Conservation (phyloP, 192 early-diverging fungal species). For the Martensiomyces pterosporus region DNA sequence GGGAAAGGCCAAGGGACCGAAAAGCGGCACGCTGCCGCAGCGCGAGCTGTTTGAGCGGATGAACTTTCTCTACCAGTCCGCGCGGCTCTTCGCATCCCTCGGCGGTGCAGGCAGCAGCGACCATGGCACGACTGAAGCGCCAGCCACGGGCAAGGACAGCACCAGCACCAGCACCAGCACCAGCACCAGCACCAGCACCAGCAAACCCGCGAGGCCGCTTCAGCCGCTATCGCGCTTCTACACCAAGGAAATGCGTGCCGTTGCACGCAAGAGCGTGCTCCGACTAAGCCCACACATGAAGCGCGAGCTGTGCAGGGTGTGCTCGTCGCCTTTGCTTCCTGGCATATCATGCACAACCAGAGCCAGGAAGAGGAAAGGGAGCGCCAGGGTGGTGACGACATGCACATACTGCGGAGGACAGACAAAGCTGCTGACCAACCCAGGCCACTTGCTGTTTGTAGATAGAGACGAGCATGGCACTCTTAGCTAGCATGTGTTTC, state of each 20-base stretch:
- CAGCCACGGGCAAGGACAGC: neutral
- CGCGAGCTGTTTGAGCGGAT: slow-evolving; percentile 43
- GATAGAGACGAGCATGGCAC: slow-evolving; percentile 23
- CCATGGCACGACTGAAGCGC: neutral
- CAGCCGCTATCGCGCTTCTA: slow-evolving; percentile 34
- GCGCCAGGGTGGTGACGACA: slow-evolving; percentile 26
- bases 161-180: neutral
- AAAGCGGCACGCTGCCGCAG: slow-evolving; percentile 25
- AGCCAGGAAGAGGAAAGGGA: slow-evolving; percentile 21
- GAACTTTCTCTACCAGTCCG: slow-evolving; percentile 45
- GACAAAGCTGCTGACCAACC: slow-evolving; percentile 16
- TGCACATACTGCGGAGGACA: slow-evolving; percentile 33
- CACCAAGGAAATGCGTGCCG: slow-evolving; percentile 36
- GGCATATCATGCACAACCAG: slow-evolving; percentile 32
- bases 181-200: slow-evolving; percentile 4
- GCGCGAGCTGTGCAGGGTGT: slow-evolving; percentile 32
- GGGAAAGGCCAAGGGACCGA: slow-evolving; percentile 4
- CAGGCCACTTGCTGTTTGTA: slow-evolving; percentile 29
- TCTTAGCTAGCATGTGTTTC: slow-evolving; percentile 11
- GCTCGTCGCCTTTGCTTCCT: slow-evolving; percentile 24
- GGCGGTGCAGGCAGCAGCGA: too few relatives aligned
- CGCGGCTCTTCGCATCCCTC: slow-evolving; percentile 25
- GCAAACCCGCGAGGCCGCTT: slow-evolving; percentile 3
- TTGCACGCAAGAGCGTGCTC: slow-evolving; percentile 42
- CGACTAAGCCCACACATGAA: slow-evolving; percentile 44